A percentile compares a stretch with the other conserved stretches of the same genome.
Conservation (phyloP, 2,329 filamentous ascomycete genomes). For the Penicillium sp. region DNA sequence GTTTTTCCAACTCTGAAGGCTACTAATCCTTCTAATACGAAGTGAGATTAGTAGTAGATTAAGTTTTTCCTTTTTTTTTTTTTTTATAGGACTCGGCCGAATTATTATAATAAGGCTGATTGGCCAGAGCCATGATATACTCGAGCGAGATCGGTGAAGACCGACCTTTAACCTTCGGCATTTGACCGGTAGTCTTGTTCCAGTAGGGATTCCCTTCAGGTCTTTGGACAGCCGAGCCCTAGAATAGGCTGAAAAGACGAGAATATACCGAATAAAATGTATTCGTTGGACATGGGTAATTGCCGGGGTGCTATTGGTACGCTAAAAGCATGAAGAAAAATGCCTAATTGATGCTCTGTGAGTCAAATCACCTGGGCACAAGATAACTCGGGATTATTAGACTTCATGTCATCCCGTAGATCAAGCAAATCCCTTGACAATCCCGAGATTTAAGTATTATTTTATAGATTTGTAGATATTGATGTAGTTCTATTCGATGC, state of each 20-base stretch:
- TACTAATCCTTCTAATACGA: background rate
- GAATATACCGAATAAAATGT: background rate
- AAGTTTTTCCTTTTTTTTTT: background rate
- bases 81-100: constrained; percentile 1
- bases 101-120: background rate
- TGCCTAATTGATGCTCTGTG: background rate
- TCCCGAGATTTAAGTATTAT: background rate
- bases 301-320: constrained; percentile 10
- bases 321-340: background rate
- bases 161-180: background rate
- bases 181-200: constrained; percentile 7
- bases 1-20: background rate
- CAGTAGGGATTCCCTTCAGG: background rate
- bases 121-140: background rate
- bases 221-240: background rate
- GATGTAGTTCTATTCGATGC: background rate
- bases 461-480: background rate
- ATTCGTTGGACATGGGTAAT: constrained; percentile 4
- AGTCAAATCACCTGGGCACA: too few species aligned
- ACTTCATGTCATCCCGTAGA: background rate
- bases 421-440: background rate
- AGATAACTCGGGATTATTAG: background rate
- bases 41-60: background rate
- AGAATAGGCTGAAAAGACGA: background rate
- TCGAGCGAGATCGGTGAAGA: constrained; percentile 4